Evolutionary conservation across 116 monocot genomes (phyloP), one percentile per base, ranked within the genome.

Genomic region (Iris pallida): DNA sequence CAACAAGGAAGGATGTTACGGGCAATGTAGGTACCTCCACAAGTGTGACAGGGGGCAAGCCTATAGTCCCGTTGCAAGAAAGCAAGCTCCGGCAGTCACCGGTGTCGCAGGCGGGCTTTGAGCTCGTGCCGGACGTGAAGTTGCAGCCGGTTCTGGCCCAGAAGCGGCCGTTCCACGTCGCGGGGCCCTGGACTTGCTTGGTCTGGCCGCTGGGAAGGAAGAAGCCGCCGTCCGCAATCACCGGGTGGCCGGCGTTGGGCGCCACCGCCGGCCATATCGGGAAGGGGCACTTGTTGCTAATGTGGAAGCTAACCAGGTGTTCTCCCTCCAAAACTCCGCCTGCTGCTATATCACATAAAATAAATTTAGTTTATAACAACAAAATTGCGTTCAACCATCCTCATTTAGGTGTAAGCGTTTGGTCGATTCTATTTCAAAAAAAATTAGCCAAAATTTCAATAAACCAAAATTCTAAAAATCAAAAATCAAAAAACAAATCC

Each of bases 121-220:
- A 16, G 15, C 42, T 45, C 1, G 41, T 59, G 30, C 3, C 3
- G 19, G 78, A 75, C 9, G 53, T 57, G 73, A 85, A 82, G 53
- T 76, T 60, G 58, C 85, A 92, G 3, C 78, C 88, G 15, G 91
- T 92, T 63, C 88, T 76, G 0, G 77, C 88, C 88, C 91, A 88
- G 43, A 88, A 82, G 0, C 88, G 85, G n/a, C 85, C 88, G 17
- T 40, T 83, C 88, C 92, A 92, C 6, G 63, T 56, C 0, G 75
- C n/a, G 0, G 92, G 85, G 6, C 83, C 78, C 14, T 72, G 42
- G 56, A 92, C 72, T 30, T 41, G 65, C 71, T 71, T 75, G 5
- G 16, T 12, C 43, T 77, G 57, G 4, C 82, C 78, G 0, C 83
- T 54, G 19, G 76, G 76, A 54, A 92, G 83, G 73, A 70, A 75